These are phyloP conservation scores for Penicillium waksmanii DNA, from an alignment of 495 filamentous ascomycete species.

Conservation along the genomic window DNA sequence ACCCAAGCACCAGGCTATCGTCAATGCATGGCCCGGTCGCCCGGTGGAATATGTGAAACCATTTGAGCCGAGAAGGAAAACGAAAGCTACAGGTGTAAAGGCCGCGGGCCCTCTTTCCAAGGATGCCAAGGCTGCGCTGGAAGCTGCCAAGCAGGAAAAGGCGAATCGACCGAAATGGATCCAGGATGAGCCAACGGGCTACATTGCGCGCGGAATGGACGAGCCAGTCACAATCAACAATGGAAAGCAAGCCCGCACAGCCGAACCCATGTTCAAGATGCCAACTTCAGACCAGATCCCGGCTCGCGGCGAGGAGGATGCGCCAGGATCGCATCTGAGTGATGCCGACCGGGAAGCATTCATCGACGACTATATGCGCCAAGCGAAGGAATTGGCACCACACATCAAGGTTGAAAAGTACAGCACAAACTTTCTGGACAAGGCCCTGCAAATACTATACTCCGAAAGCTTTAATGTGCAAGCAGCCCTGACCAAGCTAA, in stretches of 20 bases:
- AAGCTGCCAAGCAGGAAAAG: constrained; percentile 75
- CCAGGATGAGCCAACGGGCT: constrained; percentile 87
- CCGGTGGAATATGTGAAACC: constrained; percentile 90
- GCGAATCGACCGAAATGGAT: constrained; percentile 90
- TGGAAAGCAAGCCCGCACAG: constrained; percentile 57
- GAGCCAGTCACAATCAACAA: constrained; percentile 49
- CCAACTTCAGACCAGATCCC: constrained; percentile 51
- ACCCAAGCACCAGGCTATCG: constrained; percentile 87
- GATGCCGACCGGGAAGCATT: constrained; percentile 51
- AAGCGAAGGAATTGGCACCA: constrained; percentile 62
- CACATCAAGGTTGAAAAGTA: constrained; percentile 66
- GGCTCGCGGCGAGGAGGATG: constrained; percentile 53
- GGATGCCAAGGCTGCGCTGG: constrained; percentile 74
- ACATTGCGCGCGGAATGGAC: constrained; percentile 83
- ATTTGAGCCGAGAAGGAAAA: constrained; percentile 79
- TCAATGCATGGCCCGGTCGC: constrained; percentile 79
- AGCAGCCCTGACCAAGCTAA: constrained; percentile 72
- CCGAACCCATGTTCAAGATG: constrained; percentile 57
- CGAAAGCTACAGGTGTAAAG: constrained; percentile 64
- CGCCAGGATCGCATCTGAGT: constrained; percentile 41
- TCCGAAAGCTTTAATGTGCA: constrained; percentile 69
- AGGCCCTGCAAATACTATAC: constrained; percentile 76
- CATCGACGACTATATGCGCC: constrained; percentile 75
- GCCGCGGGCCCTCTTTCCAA: constrained; percentile 75
- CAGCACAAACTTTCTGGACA: constrained; percentile 87